A percentile compares a stretch with the other conserved stretches of the same genome.
phyloP scores from a whole-genome alignment of 208 protist genomes.

The Trypanosoma caninum region DNA sequence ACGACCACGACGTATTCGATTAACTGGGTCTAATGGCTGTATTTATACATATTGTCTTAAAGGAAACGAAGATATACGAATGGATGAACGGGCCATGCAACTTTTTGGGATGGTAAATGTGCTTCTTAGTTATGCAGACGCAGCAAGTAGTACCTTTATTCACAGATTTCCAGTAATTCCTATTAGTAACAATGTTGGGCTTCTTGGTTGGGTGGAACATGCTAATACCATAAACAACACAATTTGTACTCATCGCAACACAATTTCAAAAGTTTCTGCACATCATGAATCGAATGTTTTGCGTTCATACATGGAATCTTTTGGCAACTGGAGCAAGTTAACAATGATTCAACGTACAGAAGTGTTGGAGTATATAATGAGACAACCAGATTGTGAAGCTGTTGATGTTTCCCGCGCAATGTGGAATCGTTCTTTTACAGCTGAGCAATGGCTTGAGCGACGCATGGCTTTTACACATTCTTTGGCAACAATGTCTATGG shows the following conservation, averaged over 20 bases:
- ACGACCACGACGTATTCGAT: constrained; percentile 96
- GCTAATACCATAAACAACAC: constrained; percentile 98
- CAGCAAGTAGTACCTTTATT: constrained; percentile 85
- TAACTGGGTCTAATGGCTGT: constrained; percentile 95
- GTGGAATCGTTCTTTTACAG: constrained; percentile 96
- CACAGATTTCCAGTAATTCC: constrained; percentile 98
- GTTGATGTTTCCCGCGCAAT: constrained; percentile 88
- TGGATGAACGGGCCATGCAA: constrained; percentile 99
- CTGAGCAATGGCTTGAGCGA: constrained; percentile 98
- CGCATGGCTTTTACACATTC: constrained; percentile 98
- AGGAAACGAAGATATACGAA: constrained; percentile 97
- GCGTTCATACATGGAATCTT: constrained; percentile 85
- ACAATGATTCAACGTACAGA: constrained; percentile 95
- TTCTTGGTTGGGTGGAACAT: constrained; percentile 99
- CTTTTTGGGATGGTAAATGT: constrained; percentile 99
- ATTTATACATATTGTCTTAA: constrained; percentile 99
- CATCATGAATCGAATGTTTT: constrained; percentile 80
- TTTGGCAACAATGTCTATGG: constrained; percentile 99
- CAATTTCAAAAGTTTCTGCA: constrained; percentile 81
- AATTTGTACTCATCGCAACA: constrained; percentile 97
- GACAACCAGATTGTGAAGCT: constrained; percentile 87
- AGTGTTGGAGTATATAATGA: constrained; percentile 98
- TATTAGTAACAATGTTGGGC: constrained; percentile 97
- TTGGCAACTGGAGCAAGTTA: constrained; percentile 86
- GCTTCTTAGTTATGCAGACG: constrained; percentile 93